A percentile compares a stretch with the other conserved stretches of the same genome.
phyloP scores from a whole-genome alignment of 371 early-diverging fungal species.

The Saksenaea vasiformis region DNA sequence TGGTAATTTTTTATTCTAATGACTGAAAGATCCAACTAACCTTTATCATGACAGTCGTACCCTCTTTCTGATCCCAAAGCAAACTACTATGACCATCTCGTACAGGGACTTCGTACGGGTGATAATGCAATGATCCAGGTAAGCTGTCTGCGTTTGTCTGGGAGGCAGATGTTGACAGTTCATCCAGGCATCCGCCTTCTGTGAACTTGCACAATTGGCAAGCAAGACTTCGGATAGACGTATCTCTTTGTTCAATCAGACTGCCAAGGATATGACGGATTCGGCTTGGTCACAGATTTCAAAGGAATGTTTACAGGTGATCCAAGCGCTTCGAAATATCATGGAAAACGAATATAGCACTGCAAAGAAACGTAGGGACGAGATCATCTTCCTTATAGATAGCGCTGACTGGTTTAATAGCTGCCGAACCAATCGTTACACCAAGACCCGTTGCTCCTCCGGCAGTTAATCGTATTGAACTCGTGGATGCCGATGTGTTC shows the following conservation, averaged over 20 bases:
- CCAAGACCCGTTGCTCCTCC: conserved; percentile 15
- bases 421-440: conserved; percentile 15
- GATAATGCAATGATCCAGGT: conserved; percentile 22
- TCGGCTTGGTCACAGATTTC: conserved; percentile 54
- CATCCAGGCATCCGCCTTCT: conserved; percentile 41
- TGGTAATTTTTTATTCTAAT: conserved; percentile 12
- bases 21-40: not conserved
- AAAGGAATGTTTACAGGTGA: conserved; percentile 35
- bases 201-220: conserved; percentile 46
- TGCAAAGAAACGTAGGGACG: conserved; percentile 20
- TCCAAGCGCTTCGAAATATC: conserved; percentile 28
- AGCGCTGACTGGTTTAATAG: conserved; percentile 1
- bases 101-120: conserved; percentile 33
- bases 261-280: conserved; percentile 27
- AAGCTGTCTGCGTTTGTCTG: not conserved
- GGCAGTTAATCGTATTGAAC: conserved; percentile 20
- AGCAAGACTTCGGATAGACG: conserved; percentile 35
- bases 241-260: conserved; percentile 32
- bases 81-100: conserved; percentile 36
- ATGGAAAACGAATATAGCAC: conserved; percentile 35
- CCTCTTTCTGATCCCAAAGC: not conserved
- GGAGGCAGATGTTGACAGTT: conserved; percentile 15
- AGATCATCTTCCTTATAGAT: not conserved
- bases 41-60: not conserved
- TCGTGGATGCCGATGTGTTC: conserved; percentile 21